A percentile compares a stretch with the other conserved stretches of the same genome.
Conservation (phyloP, 176 grass and related monocot species). For the Oryza meyeriana region DNA sequence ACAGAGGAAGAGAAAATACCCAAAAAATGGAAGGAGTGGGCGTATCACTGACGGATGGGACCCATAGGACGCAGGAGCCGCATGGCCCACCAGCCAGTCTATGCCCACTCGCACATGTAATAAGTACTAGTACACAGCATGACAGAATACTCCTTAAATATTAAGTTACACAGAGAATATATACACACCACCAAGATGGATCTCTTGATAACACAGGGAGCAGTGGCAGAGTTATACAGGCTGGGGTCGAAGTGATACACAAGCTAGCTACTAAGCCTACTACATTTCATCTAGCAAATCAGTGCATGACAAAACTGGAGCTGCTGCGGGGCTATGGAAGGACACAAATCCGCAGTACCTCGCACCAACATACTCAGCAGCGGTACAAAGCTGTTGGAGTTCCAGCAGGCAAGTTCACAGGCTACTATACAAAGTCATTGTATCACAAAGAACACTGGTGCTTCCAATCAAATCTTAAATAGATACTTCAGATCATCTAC, state of each 20-base stretch:
- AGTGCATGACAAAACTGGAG: conserved; percentile 41
- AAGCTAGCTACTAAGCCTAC: conserved; percentile 21
- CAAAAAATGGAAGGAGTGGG: not conserved
- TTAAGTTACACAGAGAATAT: not conserved
- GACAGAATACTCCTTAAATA: too few relatives aligned
- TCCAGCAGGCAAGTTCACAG: not conserved
- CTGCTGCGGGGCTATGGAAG: not conserved
- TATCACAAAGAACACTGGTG: not conserved
- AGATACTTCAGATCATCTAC: conserved; percentile 86
- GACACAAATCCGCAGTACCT: not conserved
- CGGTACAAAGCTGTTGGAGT: not conserved
- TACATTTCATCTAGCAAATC: conserved; percentile 16
- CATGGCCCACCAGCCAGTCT: not conserved
- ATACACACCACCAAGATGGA: conserved; percentile 17
- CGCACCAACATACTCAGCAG: conserved; percentile 5
- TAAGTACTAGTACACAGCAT: not conserved
- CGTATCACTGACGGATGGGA: not conserved
- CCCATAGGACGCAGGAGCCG: too few relatives aligned
- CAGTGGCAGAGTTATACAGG: conserved; percentile 17
- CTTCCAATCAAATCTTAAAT: conserved; percentile 56
- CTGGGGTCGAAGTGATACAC: conserved; percentile 14
- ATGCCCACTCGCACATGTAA: not conserved
- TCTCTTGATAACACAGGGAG: not conserved
- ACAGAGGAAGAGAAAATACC: not conserved
- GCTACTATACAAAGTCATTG: not conserved